Conservation (phyloP, 495 filamentous ascomycete genomes). For the Copromyces sp. region DNA sequence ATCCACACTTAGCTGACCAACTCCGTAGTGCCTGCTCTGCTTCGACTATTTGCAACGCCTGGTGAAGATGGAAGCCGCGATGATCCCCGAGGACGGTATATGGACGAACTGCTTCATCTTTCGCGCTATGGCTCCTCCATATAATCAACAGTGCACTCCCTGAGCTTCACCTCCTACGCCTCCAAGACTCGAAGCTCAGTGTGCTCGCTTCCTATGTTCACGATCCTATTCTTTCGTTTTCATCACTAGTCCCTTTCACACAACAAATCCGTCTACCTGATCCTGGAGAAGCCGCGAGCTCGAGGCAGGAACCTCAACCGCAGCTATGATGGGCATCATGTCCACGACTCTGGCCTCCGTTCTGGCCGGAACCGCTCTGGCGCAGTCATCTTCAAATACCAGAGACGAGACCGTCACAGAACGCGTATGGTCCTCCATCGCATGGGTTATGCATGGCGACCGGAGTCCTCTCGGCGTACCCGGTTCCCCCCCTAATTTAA, state of each 20-base stretch:
- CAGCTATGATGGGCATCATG: conserved; percentile 12
- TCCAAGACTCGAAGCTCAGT: background rate
- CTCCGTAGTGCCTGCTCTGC: background rate
- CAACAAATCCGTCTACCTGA: background rate
- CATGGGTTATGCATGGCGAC: conserved; percentile 33
- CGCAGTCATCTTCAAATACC: conserved; percentile 5
- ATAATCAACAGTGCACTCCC: background rate
- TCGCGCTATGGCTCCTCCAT: background rate
- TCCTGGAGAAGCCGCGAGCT: background rate
- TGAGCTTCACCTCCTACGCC: background rate
- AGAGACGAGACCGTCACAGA: conserved; percentile 11
- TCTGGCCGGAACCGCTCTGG: conserved; percentile 9
- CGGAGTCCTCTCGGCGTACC: conserved; percentile 22
- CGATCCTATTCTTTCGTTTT: background rate
- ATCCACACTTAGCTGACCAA: background rate
- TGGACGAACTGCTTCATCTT: background rate
- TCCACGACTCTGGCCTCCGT: conserved; percentile 2
- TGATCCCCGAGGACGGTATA: background rate
- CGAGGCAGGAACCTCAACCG: background rate
- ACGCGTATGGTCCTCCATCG: conserved; percentile 34
- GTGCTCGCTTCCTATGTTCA: background rate
- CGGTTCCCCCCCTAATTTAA: conserved; percentile 15
- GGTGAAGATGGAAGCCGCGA: background rate
- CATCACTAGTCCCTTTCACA: background rate
- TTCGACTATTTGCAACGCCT: background rate